Evolutionary conservation across 306 rosid species (phyloP).

Genomic region (Geum urbanum): DNA sequence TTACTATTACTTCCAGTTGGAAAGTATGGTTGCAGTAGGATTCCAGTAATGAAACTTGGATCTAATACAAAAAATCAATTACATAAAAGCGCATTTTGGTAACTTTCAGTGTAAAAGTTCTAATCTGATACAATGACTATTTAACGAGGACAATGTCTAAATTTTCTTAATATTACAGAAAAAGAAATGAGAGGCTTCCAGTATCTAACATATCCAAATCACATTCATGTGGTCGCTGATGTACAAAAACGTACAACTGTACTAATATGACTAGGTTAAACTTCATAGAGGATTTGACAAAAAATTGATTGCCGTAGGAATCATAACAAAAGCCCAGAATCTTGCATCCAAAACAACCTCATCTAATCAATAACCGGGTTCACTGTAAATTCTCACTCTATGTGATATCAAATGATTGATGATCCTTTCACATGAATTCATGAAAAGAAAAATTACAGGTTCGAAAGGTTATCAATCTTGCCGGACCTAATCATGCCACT

Average conservation of each 20-base stretch:
- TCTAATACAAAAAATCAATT: not conserved
- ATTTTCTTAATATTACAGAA: no score
- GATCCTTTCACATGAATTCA: constrained; percentile 5
- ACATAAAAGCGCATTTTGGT: no score
- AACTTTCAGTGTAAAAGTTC: no score
- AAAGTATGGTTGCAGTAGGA: constrained; percentile 8
- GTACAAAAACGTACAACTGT: not conserved
- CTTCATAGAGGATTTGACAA: not conserved
- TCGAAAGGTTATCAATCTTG: constrained; percentile 32
- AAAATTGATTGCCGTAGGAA: not conserved
- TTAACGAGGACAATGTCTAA: no score
- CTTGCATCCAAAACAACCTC: constrained; percentile 1
- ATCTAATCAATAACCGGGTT: not conserved
- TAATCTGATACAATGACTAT: no score
- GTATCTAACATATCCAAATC: not conserved
- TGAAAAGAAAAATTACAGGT: constrained; percentile 23
- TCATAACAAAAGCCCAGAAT: not conserved
- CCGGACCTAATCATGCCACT: constrained; percentile 31
- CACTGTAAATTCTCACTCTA: constrained; percentile 15
- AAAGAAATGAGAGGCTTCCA: not conserved
- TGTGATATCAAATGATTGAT: not conserved
- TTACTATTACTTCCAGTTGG: not conserved
- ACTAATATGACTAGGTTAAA: not conserved
- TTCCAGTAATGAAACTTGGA: not conserved
- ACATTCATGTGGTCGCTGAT: not conserved